Evolutionary conservation across 352 stramenopile genomes (phyloP), one percentile per base, ranked within the genome.

Genomic region (Globisporangium solare): DNA sequence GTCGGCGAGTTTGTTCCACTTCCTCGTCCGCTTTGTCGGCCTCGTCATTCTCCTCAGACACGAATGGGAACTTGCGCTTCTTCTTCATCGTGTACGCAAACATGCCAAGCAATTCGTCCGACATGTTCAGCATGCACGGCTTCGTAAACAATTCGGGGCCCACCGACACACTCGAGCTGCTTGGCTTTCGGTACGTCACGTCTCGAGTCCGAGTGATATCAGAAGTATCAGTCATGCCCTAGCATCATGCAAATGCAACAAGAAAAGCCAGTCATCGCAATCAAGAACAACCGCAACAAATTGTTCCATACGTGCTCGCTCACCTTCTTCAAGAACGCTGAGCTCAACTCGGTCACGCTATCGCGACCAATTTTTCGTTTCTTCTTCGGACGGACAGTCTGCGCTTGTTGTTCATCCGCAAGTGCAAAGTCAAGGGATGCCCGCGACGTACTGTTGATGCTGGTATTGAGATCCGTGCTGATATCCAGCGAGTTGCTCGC

Each of bases 71-170:
- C 50, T 89, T 95, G 17, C 72, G 70, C 27, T 35, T 35, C 70
- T 92, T 92, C 67, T 84, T 91, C 87, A 94, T 94, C 1, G 81
- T 94, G 50, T 79, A 58, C 54, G 77, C 76, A 51, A 93, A 94
- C 84, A 96, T 92, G 15, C 35, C 45, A 1, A 94, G 60, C 15
- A 93, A 55, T 7, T 81, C 66, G 1, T 89, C 73, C 0, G 83
- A 67, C 51, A 95, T 73, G n/a, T 72, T 66, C 3, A 65, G 46
- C 18, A 82, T 79, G 41, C 73, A 88, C 13, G 86, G 86, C 12
- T 67, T 57, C 12, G 60, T 60, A 42, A 94, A 92, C 49, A 91
- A 62, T 20, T 93, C 79, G 2, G 61, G 24, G 17, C 50, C 58
- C 22, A 15, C 32, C 35, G 20, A 58, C 32, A 35, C 27, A 39